These are phyloP conservation scores for Pneumocystis wakefieldiae DNA, from an alignment of 1,139 yeast genomes.

Conservation along the genomic window DNA sequence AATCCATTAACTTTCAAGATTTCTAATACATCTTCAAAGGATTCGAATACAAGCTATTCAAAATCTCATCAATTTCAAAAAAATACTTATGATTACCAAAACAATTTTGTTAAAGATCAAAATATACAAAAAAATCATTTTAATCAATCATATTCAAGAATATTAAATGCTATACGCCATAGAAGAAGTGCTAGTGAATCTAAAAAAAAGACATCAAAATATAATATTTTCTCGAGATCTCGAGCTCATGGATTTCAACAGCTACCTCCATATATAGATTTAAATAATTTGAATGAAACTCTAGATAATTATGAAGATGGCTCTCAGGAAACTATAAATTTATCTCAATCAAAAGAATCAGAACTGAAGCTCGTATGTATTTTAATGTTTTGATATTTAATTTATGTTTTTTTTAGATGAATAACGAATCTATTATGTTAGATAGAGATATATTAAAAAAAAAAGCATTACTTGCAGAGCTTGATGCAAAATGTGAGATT, in stretches of 20 bases:
- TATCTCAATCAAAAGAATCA: neutral
- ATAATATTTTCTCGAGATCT: neutral
- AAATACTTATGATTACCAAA: neutral
- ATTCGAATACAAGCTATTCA: neutral
- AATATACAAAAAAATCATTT: neutral
- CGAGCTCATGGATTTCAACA: neutral
- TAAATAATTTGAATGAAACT: neutral
- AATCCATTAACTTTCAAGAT: neutral
- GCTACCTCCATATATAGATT: neutral
- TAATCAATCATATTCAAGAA: neutral
- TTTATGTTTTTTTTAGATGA: neutral
- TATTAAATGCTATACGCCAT: neutral
- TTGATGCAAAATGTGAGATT: neutral
- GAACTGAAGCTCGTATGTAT: neutral
- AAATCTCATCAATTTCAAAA: neutral
- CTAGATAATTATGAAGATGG: neutral
- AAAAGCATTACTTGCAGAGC: neutral
- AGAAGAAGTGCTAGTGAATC: neutral
- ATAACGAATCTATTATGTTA: neutral
- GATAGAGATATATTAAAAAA: neutral
- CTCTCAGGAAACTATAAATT: neutral
- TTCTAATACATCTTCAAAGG: neutral
- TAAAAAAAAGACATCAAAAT: neutral
- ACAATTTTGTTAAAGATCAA: neutral
- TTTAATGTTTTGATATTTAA: neutral